Evolutionary conservation across 2,329 filamentous ascomycete species (phyloP).

Genomic region (Dactylellina parvicollis): DNA sequence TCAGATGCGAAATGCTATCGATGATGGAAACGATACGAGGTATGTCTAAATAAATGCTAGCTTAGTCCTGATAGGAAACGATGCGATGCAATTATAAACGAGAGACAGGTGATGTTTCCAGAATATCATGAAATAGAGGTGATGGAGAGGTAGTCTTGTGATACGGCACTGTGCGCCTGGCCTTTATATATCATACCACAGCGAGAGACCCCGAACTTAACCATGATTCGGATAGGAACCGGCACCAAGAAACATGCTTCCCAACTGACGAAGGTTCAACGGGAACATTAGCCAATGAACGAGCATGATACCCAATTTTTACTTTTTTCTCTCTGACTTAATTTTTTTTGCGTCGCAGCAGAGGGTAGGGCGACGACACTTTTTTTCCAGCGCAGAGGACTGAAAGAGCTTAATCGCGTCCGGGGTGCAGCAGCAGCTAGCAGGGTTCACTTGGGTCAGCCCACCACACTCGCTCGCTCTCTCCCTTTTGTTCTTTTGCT

Average conservation of each 20-base stretch:
- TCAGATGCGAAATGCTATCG: neutral
- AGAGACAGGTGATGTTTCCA: conserved; percentile 40
- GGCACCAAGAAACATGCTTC: conserved; percentile 51
- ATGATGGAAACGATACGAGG: conserved; percentile 16
- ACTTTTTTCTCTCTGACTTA: conserved; percentile 19
- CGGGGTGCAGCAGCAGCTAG: conserved; percentile 21
- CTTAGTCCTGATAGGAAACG: conserved; percentile 11
- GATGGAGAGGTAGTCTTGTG: conserved; percentile 28
- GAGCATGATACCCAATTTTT: conserved; percentile 28
- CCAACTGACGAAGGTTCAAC: conserved; percentile 53
- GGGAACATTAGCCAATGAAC: conserved; percentile 53
- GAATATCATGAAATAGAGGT: neutral
- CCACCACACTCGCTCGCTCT: conserved; percentile 31
- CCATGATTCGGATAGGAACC: conserved; percentile 47
- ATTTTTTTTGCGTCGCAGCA: conserved; percentile 30
- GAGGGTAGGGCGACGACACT: neutral
- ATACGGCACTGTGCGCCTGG: conserved; percentile 11
- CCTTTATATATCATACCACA: conserved; percentile 34
- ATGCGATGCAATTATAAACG: conserved; percentile 47
- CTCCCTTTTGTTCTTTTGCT: conserved; percentile 7
- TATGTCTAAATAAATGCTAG: conserved; percentile 35
- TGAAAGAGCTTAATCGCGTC: conserved; percentile 46
- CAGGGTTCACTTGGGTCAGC: conserved; percentile 38
- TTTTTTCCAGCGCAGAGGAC: conserved; percentile 33
- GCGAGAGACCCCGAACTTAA: conserved; percentile 12